Conservation (phyloP, 352 stramenopile species). For the Globisporangium carolinianum region DNA sequence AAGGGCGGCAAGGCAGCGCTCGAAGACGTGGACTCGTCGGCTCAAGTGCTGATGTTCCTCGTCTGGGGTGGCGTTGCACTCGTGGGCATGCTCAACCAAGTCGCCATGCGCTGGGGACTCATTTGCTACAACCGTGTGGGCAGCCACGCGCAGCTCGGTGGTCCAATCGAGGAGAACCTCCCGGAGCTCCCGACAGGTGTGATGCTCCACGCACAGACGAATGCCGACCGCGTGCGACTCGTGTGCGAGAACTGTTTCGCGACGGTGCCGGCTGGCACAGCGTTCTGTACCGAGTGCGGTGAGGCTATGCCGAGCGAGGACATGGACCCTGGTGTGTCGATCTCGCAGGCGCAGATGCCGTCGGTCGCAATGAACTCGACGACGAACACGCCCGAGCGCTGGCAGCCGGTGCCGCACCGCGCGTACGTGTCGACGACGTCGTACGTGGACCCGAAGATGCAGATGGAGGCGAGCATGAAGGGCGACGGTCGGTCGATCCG, state of each 20-base stretch:
- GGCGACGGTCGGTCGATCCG: slow-evolving; percentile 76
- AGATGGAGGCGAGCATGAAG: slow-evolving; percentile 67
- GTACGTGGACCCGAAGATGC: slow-evolving; percentile 83
- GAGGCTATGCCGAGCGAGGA: slow-evolving; percentile 80
- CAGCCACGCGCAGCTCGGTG: slow-evolving; percentile 49
- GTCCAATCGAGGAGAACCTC: slow-evolving; percentile 59
- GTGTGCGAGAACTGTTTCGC: slow-evolving; percentile 89
- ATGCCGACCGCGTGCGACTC: slow-evolving; percentile 62
- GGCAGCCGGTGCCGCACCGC: slow-evolving; percentile 80
- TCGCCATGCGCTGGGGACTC: slow-evolving; percentile 83
- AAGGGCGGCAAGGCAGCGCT: slow-evolving; percentile 42
- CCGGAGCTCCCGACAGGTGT: slow-evolving; percentile 70
- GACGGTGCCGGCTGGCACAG: slow-evolving; percentile 70
- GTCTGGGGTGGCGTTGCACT: slow-evolving; percentile 64
- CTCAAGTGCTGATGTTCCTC: slow-evolving; percentile 71
- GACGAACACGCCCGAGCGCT: slow-evolving; percentile 71
- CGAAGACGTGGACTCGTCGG: slow-evolving; percentile 36
- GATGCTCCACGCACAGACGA: slow-evolving; percentile 43
- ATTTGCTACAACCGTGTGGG: slow-evolving; percentile 88
- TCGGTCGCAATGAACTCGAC: slow-evolving; percentile 76
- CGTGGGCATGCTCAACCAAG: slow-evolving; percentile 67
- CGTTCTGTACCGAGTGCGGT: slow-evolving; percentile 86
- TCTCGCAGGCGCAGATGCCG: slow-evolving; percentile 84
- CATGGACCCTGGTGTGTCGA: slow-evolving; percentile 69
- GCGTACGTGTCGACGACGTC: slow-evolving; percentile 82